These are phyloP conservation scores for Candida montana DNA, from an alignment of 805 yeast genomes.

Conservation along the genomic window DNA sequence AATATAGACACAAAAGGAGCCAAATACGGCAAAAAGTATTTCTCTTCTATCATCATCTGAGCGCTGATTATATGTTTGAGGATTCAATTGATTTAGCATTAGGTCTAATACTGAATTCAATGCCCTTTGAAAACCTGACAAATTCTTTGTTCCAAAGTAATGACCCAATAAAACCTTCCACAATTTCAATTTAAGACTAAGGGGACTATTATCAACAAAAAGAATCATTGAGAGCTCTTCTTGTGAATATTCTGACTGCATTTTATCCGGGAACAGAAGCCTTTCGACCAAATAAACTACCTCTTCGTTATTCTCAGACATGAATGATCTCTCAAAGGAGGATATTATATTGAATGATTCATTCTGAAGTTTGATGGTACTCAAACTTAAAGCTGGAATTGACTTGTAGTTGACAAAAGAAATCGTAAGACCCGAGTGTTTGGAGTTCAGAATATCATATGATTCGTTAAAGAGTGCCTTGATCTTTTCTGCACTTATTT, in stretches of 20 bases:
- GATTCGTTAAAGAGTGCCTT: slow-evolving; percentile 23
- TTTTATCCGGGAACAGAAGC: slow-evolving; percentile 31
- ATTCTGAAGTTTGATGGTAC: slow-evolving; percentile 51
- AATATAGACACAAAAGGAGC: slow-evolving; percentile 49
- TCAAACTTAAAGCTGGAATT: slow-evolving; percentile 50
- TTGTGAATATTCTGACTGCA: slow-evolving; percentile 10
- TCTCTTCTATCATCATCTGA: slow-evolving; percentile 33
- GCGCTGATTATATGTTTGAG: slow-evolving; percentile 22
- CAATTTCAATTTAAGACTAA: slow-evolving; percentile 60
- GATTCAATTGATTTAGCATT: slow-evolving; percentile 33
- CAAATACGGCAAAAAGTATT: slow-evolving; percentile 43
- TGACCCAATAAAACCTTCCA: slow-evolving; percentile 69
- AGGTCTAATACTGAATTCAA: slow-evolving; percentile 47
- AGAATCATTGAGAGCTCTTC: slow-evolving; percentile 49
- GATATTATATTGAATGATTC: slow-evolving; percentile 69
- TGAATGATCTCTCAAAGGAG: slow-evolving; percentile 43
- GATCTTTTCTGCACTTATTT: slow-evolving; percentile 29
- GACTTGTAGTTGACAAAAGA: slow-evolving; percentile 52
- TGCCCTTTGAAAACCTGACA: slow-evolving; percentile 39
- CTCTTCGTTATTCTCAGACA: slow-evolving; percentile 21
- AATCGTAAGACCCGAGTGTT: slow-evolving; percentile 23
- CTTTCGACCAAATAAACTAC: slow-evolving; percentile 37
- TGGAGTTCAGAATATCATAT: slow-evolving; percentile 13
- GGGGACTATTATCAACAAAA: slow-evolving; percentile 59
- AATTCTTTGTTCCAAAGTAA: slow-evolving; percentile 32